Percentiles rank a stretch among this genome's conserved stretches.
phyloP scores from a whole-genome alignment of 2,329 filamentous ascomycete species.

The Nigrograna mackinnonii region DNA sequence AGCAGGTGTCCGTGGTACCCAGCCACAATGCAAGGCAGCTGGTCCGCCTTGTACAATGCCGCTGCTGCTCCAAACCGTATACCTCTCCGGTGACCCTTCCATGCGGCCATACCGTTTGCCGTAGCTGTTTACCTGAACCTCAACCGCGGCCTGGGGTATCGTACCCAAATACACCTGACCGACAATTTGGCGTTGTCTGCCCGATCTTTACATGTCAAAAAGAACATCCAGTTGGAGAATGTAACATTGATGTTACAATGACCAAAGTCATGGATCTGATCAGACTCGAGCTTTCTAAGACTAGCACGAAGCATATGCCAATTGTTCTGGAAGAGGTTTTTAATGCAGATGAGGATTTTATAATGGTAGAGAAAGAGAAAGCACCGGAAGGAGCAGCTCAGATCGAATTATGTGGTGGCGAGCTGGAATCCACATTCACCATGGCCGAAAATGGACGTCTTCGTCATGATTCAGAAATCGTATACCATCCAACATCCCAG shows the following conservation, averaged over 20 bases:
- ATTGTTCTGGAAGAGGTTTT: constrained; percentile 46
- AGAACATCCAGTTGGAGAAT: constrained; percentile 79
- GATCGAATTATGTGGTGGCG: constrained; percentile 58
- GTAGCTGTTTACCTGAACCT: constrained; percentile 70
- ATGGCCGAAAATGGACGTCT: constrained; percentile 67
- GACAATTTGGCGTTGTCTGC: constrained; percentile 74
- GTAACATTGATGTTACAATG: constrained; percentile 74
- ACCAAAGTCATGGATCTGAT: constrained; percentile 66
- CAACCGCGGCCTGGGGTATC: constrained; percentile 71
- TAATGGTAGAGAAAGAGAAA: constrained; percentile 43
- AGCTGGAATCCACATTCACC: constrained; percentile 67
- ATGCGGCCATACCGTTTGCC: constrained; percentile 80
- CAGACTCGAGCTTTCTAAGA: constrained; percentile 54
- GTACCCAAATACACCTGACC: constrained; percentile 71
- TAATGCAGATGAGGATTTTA: constrained; percentile 33
- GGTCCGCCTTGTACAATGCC: constrained; percentile 78
- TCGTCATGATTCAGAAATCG: constrained; percentile 58
- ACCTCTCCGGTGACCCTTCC: constrained; percentile 74
- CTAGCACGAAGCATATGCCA: constrained; percentile 33
- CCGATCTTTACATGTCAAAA: constrained; percentile 69
- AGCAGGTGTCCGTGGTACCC: constrained; percentile 48
- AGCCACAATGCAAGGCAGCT: constrained; percentile 64
- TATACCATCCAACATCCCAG: constrained; percentile 48
- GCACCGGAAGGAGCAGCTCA: constrained; percentile 31
- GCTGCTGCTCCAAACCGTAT: constrained; percentile 70